Percentiles rank a stretch among this genome's conserved stretches.
These are phyloP conservation scores for Sporothrix variecibatus DNA, from an alignment of 2,329 filamentous ascomycete species.

Conservation along the genomic window DNA sequence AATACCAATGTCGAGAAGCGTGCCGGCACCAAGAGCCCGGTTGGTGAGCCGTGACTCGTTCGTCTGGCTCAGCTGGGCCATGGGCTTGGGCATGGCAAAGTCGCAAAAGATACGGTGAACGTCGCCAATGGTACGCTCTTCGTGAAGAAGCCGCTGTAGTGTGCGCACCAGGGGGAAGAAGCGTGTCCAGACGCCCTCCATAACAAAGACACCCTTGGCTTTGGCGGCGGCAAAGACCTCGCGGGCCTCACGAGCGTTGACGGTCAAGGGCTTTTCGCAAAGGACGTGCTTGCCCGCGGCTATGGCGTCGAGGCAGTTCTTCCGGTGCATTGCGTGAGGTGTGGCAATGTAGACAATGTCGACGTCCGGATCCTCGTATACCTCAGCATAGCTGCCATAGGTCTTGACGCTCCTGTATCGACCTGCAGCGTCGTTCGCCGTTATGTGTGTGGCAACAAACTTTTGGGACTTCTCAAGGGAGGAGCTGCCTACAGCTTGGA, in stretches of 20 bases:
- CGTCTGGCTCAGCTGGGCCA: conserved; percentile 39
- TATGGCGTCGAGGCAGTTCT: conserved; percentile 48
- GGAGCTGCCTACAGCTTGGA: conserved; percentile 44
- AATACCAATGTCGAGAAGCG: conserved; percentile 48
- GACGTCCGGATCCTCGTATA: conserved; percentile 45
- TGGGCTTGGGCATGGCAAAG: conserved; percentile 39
- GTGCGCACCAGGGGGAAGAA: conserved; percentile 44
- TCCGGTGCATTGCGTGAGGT: conserved; percentile 48
- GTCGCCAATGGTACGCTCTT: conserved; percentile 44
- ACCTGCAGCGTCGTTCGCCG: conserved; percentile 23
- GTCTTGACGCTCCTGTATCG: neutral
- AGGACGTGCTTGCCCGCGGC: conserved; percentile 46
- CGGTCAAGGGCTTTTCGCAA: conserved; percentile 49
- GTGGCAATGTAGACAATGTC: conserved; percentile 51
- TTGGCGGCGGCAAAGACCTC: conserved; percentile 45
- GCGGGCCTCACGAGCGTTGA: conserved; percentile 44
- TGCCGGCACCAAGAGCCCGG: conserved; percentile 45
- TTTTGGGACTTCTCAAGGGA: conserved; percentile 38
- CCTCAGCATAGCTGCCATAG: conserved; percentile 44
- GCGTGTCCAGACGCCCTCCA: conserved; percentile 51
- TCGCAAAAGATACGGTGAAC: conserved; percentile 45
- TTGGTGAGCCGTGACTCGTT: conserved; percentile 41
- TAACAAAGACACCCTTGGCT: conserved; percentile 45
- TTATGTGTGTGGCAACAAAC: conserved; percentile 41
- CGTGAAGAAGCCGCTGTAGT: conserved; percentile 42